phyloP scores from a whole-genome alignment of 2,329 filamentous ascomycete genomes.

The Xylaria sp. region DNA sequence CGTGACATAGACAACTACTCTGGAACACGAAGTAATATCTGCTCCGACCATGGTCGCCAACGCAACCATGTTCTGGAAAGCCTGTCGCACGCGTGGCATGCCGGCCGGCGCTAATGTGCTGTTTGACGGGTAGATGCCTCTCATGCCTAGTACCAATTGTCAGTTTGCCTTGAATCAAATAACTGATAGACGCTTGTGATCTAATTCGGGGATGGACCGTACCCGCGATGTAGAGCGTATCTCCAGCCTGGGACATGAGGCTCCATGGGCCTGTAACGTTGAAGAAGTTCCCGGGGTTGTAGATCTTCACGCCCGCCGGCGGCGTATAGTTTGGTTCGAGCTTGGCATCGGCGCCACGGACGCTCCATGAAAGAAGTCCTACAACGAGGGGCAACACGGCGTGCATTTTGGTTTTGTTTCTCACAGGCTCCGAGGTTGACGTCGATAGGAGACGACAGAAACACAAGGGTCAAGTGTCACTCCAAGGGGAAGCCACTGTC shows the following conservation, averaged over 20 bases:
- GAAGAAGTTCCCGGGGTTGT: not conserved
- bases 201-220: not conserved
- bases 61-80: conserved; percentile 49
- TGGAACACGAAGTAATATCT: conserved; percentile 39
- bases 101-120: conserved; percentile 48
- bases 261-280: not conserved
- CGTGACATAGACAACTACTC: conserved; percentile 49
- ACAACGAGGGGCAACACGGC: not conserved
- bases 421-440: not conserved
- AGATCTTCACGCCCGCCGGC: not conserved
- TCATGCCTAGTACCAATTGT: conserved; percentile 37
- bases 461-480: not conserved
- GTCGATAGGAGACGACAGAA: not conserved
- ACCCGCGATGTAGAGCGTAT: not conserved
- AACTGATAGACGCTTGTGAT: not conserved
- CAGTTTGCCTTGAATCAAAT: not conserved
- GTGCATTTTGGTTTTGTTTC: not conserved
- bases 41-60: conserved; percentile 48
- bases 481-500: not conserved
- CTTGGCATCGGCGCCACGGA: not conserved
- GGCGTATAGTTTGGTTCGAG: not conserved
- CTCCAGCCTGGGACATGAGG: not conserved
- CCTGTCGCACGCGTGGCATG: conserved; percentile 47
- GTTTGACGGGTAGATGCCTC: conserved; percentile 49
- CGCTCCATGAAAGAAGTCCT: not conserved